Evolutionary conservation across 179 eudicot genomes (phyloP).

Genomic region (Silene coronaria): DNA sequence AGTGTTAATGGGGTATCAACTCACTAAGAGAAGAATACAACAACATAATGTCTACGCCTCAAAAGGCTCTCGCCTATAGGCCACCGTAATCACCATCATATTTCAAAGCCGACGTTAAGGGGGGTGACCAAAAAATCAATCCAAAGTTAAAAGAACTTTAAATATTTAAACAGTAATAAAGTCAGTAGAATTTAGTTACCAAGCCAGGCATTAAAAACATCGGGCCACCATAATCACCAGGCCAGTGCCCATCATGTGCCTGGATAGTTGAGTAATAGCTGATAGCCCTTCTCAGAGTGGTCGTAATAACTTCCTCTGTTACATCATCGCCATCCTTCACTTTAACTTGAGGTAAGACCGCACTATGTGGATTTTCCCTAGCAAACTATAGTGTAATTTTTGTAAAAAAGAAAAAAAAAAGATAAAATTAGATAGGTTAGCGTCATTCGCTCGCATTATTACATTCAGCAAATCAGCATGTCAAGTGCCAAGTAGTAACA

Average conservation of each 20-base stretch:
- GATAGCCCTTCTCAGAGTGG: constrained; percentile 67
- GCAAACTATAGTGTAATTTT: constrained; percentile 41
- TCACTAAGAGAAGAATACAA: not conserved
- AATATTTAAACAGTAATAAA: not conserved
- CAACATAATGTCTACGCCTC: not conserved
- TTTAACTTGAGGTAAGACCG: constrained; percentile 49
- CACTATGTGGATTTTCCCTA: constrained; percentile 40
- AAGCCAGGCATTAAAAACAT: constrained; percentile 88
- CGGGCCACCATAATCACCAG: constrained; percentile 95
- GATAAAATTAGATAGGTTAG: constrained; percentile 3
- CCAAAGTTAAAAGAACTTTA: not conserved
- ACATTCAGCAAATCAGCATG: not conserved
- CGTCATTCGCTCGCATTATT: not conserved
- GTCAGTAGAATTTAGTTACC: constrained; percentile 37
- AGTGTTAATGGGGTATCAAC: not conserved
- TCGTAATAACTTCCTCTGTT: constrained; percentile 52
- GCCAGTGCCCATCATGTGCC: constrained; percentile 93
- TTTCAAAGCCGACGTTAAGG: too few species aligned
- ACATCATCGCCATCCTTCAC: constrained; percentile 45
- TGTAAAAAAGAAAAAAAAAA: not conserved
- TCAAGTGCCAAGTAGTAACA: not conserved
- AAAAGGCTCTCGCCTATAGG: not conserved
- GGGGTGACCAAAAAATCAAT: not conserved
- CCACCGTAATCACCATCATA: too few species aligned
- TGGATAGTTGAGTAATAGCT: constrained; percentile 72